Base-by-base conservation (phyloP, 108 stramenopile species). In the Discostella stelligeroides region DNA sequence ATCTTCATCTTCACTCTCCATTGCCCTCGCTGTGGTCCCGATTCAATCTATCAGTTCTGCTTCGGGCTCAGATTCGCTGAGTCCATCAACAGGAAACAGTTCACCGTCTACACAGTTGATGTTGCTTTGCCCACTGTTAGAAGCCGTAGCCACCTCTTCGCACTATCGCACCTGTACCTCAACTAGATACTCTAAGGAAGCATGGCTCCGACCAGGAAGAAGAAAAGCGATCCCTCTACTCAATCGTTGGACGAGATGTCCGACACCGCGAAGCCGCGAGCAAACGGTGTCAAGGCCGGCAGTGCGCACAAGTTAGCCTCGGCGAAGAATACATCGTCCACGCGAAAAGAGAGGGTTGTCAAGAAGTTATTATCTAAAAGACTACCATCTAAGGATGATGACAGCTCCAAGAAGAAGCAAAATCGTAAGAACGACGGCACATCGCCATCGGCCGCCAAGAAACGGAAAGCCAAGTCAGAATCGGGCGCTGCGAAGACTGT, bases 261-360 rank as follows among this genome's bases (percentile, higher is more conserved):
- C 38, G 53, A 55, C 66, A 6, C 57, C 23, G 54, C 66, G 39
- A 67, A 54, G 66, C 53, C 66, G 25, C 53, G 54, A 42, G 40
- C 66, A 55, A 67, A 45, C 49, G 66, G 53, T n/a, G 42, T 55
- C 39, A 67, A 67, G 54, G 25, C 25, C 53, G 24, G 53, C 53
- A 15, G 57, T 37, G 57, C 57, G 57, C 57, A 27, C 24, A 55
- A 67, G 42, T 24, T 24, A 41, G 66, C 27, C 42, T 37, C 40
- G 25, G 48, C 65, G 39, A 58, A 21, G 37, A 40, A 20, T 15
- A 0, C 57, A 34, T 58, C 57, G 34, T 18, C 57, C 5, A 40
- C 57, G 15, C 7, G 57, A 15, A 58, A 28, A 21, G 57, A 58
- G 1, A 58, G 40, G 57, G 53, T 29, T 12, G 54, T 40, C 40